Evolutionary conservation across 441 rosid genomes (phyloP), one percentile per base, ranked within the genome.

Genomic region (Flueggea neowawraea): DNA sequence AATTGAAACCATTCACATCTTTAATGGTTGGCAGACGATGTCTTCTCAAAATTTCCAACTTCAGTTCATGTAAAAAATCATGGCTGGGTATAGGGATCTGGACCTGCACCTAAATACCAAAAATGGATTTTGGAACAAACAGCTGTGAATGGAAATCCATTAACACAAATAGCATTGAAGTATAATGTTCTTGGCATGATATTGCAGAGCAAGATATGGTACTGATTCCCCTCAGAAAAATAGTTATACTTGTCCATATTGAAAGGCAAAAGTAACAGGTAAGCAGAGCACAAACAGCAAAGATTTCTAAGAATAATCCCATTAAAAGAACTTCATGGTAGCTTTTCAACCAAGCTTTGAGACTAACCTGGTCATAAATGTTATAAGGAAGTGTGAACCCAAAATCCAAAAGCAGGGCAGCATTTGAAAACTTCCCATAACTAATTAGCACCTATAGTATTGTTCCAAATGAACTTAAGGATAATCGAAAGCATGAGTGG

Each of bases 401-500:
- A 31, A 86, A 93, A 68, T 90, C 96, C 79, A 84, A 73, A 67
- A 88, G 73, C 75, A 93, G 81, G 55, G 82, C 70, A 28, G 92
- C 86, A 83, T 90, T 93, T 57, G 96, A 63, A 78, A 84, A 75
- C 68, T 84, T 82, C 50, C 98, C 98, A 45, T 92, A 90, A 22
- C 78, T 73, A 69, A 92, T 83, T 62, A 76, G 64, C 56, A 92
- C 87, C 96, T 90, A 63, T 48, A 58, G 48, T 71, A 70, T 44
- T 54, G 56, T 48, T 72, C 57, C 55, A 55, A 63, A 44, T 57
- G 49, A 52, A 33, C 60, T 54, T 53, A 22, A 65, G 50, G 62
- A 62, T 58, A 15, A 17, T 36, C 6, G 36, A 22, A 22, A 22
- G 28, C 28, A 22, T 22, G 28, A 22, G 2, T 0, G 28, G 28